Conservation (phyloP, 768 basidiomycete genomes). For the Agaricus sinodeliciosus region DNA sequence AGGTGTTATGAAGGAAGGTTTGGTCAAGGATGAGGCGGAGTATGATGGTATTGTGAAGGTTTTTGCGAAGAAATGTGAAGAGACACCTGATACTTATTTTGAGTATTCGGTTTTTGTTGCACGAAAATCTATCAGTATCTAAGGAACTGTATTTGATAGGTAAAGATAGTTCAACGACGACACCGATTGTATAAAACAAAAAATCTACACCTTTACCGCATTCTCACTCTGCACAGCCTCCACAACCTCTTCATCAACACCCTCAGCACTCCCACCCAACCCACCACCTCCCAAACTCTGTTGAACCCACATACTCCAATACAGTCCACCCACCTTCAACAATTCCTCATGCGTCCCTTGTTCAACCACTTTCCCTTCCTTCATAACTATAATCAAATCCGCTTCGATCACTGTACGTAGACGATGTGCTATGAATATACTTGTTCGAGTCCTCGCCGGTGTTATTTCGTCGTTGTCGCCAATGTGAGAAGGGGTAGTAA, state of each 20-base stretch:
- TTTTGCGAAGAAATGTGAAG: background rate
- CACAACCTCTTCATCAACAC: background rate
- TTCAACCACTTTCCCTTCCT: conserved; percentile 86
- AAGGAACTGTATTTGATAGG: no score
- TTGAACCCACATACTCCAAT: conserved; percentile 77
- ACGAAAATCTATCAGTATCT: background rate
- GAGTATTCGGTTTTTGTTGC: background rate
- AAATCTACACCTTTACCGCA: no score
- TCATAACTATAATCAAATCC: conserved; percentile 92
- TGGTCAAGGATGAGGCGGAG: conserved; percentile 4
- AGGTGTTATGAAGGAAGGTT: conserved; percentile 3
- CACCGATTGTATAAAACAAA: no score
- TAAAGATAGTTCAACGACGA: no score
- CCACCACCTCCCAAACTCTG: conserved; percentile 44
- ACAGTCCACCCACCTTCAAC: conserved; percentile 57
- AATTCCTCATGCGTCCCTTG: conserved; percentile 91
- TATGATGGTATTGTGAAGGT: conserved; percentile 9
- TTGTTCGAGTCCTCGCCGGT: conserved; percentile 47
- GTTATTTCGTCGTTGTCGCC: conserved; percentile 40
- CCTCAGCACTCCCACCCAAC: background rate
- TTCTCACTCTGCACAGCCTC: no score
- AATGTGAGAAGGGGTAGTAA: conserved; percentile 30
- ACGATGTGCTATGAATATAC: conserved; percentile 95
- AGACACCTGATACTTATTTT: background rate
- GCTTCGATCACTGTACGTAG: conserved; percentile 86